Base-by-base conservation (phyloP, 208 protist genomes). In the Tritrichomonas musculus region DNA sequence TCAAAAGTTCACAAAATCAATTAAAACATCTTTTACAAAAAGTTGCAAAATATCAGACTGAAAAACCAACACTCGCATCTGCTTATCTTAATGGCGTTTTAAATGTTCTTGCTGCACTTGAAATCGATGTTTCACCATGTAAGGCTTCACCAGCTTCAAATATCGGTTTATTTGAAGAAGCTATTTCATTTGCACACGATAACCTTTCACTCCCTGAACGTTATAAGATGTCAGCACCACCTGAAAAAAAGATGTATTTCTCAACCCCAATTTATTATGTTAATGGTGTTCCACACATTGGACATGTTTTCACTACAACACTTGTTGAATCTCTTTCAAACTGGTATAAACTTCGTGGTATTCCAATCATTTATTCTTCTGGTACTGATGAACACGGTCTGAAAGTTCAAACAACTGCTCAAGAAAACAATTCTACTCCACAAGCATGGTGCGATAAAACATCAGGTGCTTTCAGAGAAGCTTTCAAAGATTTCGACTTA, bases 351-450 rank as follows among this genome's bases (percentile, higher is more conserved):
- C 94, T 97, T 41, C 96, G 97, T 50, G 97, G 97, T 11, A 95
- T 97, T 93, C 72, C 96, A 33, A 96, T 98, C 25, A 97, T 98
- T 88, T 97, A 98, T 49, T 95, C 97, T 93, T 99, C 98, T 13
- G 98, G 98, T 60, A 99, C 98, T 0, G 99, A 99, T 95, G 99
- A 99, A 95, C 99, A 99, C 95, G 99, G 99, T 27, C 96, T 97
- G 88, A 99, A 99, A 96, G 96, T 99, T 44, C 41, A 80, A n/a
- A 88, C 92, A 69, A 88, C 65, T 49, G 80, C 94, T 2, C 49
- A 22, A 30, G 14, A 30, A 36, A 75, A 93, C 9, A 73, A 53
- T 9, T 33, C 53, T 22, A 36, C 53, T 1, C 64, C 66, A 88
- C 33, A 64, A 33, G 60, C 92, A 60, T 96, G 98, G 96, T 96